Percentiles rank a stretch among this genome's conserved stretches.
Evolutionary conservation across 108 stramenopile species (phyloP).

Genomic region (Poteriospumella lacustris): DNA sequence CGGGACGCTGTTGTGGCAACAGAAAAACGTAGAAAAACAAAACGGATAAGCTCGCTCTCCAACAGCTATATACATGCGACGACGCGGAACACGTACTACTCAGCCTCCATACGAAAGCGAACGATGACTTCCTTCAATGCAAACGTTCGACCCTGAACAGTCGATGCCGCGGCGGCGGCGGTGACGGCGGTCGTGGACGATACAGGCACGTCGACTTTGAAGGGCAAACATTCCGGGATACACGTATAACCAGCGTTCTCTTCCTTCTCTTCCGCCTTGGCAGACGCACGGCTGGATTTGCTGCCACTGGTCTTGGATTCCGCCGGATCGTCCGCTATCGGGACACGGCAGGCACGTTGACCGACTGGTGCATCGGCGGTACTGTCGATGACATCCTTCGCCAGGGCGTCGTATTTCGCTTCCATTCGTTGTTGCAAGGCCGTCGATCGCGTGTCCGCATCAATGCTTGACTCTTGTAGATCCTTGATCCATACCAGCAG

Average conservation of each 20-base stretch:
- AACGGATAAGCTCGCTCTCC: background rate
- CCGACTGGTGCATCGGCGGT: background rate
- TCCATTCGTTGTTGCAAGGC: background rate
- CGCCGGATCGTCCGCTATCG: no score
- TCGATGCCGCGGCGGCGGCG: background rate
- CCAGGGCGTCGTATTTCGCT: background rate
- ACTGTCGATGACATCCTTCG: background rate
- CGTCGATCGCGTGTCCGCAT: background rate
- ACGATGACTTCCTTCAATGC: background rate
- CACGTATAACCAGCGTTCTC: no score
- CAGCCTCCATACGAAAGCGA: background rate
- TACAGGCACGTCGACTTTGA: background rate
- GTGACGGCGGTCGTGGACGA: background rate
- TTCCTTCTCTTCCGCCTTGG: no score
- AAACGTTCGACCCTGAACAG: background rate
- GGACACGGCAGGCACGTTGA: no score
- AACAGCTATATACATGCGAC: background rate
- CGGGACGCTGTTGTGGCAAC: background rate
- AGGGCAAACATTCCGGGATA: no score
- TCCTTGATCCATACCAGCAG: background rate
- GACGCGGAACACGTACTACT: background rate
- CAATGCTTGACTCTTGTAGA: background rate
- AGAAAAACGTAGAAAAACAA: background rate
- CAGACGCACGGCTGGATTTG: no score
- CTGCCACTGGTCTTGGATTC: no score